Evolutionary conservation across 768 basidiomycete genomes (phyloP).

Genomic region (Lentinula sp.): DNA sequence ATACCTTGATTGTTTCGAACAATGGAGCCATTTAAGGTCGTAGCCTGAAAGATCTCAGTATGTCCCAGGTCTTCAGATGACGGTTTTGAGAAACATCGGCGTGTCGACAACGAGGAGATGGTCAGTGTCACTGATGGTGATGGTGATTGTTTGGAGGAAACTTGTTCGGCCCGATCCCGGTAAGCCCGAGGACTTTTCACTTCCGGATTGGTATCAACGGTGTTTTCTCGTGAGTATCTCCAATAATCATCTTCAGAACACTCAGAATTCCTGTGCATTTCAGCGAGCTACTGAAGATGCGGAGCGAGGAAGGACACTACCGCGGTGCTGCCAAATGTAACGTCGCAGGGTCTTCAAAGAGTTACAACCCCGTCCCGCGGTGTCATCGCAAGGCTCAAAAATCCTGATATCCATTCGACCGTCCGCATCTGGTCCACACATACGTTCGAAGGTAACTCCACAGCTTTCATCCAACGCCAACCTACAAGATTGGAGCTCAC

Average conservation of each 20-base stretch:
- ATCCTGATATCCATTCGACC: constrained; percentile 17
- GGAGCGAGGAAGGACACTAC: constrained; percentile 27
- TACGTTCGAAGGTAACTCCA: constrained; percentile 27
- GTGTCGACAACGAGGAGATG: background rate
- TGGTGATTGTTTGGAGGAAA: too few species aligned
- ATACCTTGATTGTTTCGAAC: constrained; percentile 9
- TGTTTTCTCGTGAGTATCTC: constrained; percentile 33
- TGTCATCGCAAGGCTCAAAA: constrained; percentile 18
- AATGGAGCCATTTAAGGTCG: constrained; percentile 5
- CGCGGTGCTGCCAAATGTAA: constrained; percentile 47
- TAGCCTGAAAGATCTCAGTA: background rate
- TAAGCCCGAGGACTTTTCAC: background rate
- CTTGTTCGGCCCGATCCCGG: too few species aligned
- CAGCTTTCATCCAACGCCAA: constrained; percentile 47
- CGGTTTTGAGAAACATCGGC: background rate
- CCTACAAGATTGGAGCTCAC: constrained; percentile 4
- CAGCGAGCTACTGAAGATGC: constrained; percentile 24
- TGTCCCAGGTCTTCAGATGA: background rate
- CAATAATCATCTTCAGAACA: constrained; percentile 26
- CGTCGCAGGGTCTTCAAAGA: constrained; percentile 36
- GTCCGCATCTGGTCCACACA: constrained; percentile 25
- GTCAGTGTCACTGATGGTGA: background rate
- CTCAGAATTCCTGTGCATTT: constrained; percentile 27
- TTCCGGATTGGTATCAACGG: constrained; percentile 20
- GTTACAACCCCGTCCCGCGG: constrained; percentile 17